Evolutionary conservation across 495 filamentous ascomycete genomes (phyloP), one percentile per base, ranked within the genome.

Genomic region (Thozetella sp.): DNA sequence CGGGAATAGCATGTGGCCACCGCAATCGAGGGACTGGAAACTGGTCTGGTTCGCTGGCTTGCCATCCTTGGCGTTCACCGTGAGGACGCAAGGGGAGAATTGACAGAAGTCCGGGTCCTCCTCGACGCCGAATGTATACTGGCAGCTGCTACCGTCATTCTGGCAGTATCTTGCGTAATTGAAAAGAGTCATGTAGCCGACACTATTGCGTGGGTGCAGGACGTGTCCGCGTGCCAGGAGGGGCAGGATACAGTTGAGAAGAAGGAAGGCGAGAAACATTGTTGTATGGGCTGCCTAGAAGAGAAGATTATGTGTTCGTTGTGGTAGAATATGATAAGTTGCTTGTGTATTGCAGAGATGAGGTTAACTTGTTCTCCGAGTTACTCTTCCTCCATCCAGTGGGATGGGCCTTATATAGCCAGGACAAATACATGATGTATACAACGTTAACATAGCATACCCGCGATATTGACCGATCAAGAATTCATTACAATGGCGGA

Each of bases 51-150:
- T 62, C 2, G 66, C 67, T 40, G 61, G 46, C 30, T n/a, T 20
- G n/a, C 55, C 56, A 10, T 19, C 17, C 6, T 22, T 11, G 0
- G 55, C 46, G 4, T 24, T n/a, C 30, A 58, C 51, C n/a, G 40
- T 23, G 60, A 69, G 54, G 22, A 60, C 53, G 57, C 63, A 69
- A 52, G 12, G 6, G 59, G 54, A 58, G 25, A 20, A 22, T 0
- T 51, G 26, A 2, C 22, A 10, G 9, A 26, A 25, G 25, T 26
- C 22, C 9, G 20, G 1, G 45, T 58, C 43, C 20, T 48, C 48
- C 25, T 50, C 25, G 52, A 61, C 17, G 46, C 22, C 24, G 1
- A 65, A 53, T 13, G 20, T 22, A 23, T 63, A 65, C 45, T 34
- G 30, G 53, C 63, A 65, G 27, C 25, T 10, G 34, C 10, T 51